Evolutionary conservation across 2,329 filamentous ascomycete genomes (phyloP), one percentile per base, ranked within the genome.

Genomic region (Pseudophaeomoniella oleicola): DNA sequence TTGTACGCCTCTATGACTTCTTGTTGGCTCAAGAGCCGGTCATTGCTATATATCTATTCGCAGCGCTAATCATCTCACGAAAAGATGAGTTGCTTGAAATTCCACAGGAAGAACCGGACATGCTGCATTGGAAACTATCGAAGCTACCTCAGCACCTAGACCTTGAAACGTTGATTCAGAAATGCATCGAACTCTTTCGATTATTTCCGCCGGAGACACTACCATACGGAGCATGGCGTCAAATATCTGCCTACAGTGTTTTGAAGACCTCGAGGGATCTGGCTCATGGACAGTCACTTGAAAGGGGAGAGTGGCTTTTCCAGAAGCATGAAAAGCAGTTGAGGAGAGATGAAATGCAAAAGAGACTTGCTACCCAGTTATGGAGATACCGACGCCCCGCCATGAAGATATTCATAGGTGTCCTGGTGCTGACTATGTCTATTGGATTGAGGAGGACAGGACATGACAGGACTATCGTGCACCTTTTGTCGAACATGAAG

Each of bases 1-100:
- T 98, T 51, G 75, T 86, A 19, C 75, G 90, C 16, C 64, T 98
- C 1, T 98, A 94, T 55, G 90, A 98, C 60, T 87, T 88, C 37
- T 71, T 98, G 34, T 68, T 98, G 4, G 84, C 88, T 3, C 75
- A 74, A 34, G 84, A 92, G 55, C 84, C 87, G n/a, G 80, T 82
- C 29, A 85, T 94, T 50, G 78, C 78, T 13, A 71, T 96, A 36
- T 98, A 98, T 57, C 69, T 96, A 37, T 96, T 94, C 58, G 85
- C 86, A 1, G 81, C 84, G 52, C 87, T 94, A 43, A 77, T 94
- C 30, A 67, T 93, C 19, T 75, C 78, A 32, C 79, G 88, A 27
- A 78, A 81, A 39, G 71, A 75, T 19, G 86, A 94, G 57, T 71
- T 98, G n/a, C 72, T 96, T 44, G 80, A 83, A 35, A 81, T 85